Conservation (phyloP, 306 rosid species). For the Castanea crenata region DNA sequence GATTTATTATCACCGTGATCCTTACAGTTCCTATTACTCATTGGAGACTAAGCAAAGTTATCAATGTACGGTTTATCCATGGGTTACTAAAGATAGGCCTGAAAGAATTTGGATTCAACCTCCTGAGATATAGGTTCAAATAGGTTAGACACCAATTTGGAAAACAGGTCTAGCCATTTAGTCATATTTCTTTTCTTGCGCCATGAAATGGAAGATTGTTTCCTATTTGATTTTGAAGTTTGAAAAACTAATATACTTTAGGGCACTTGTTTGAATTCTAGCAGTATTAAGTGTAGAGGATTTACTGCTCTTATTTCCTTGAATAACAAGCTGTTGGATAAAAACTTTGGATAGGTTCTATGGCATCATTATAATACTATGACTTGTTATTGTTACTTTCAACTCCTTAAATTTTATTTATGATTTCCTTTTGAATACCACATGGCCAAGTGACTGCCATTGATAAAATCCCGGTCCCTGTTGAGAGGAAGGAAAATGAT, state of each 20-base stretch:
- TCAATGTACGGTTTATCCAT: background rate
- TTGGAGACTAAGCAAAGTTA: background rate
- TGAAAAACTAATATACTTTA: background rate
- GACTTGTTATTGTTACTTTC: background rate
- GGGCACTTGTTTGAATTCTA: background rate
- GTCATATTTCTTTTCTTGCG: background rate
- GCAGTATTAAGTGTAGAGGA: background rate
- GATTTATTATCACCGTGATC: background rate
- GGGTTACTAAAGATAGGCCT: background rate
- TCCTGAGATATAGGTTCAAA: background rate
- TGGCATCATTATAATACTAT: background rate
- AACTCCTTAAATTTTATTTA: background rate
- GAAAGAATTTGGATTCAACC: conserved; percentile 3
- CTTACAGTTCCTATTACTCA: background rate
- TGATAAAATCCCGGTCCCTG: background rate
- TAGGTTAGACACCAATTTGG: background rate
- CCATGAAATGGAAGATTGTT: background rate
- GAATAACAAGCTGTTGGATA: background rate
- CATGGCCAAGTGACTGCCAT: no score
- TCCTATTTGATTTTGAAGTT: background rate
- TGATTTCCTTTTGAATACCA: no score
- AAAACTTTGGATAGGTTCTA: background rate
- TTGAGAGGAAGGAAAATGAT: background rate
- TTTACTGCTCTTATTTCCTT: background rate
- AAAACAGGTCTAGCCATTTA: background rate